These are phyloP conservation scores for Uronychia binucleata DNA, from an alignment of 73 alveolate species.

Conservation along the genomic window DNA sequence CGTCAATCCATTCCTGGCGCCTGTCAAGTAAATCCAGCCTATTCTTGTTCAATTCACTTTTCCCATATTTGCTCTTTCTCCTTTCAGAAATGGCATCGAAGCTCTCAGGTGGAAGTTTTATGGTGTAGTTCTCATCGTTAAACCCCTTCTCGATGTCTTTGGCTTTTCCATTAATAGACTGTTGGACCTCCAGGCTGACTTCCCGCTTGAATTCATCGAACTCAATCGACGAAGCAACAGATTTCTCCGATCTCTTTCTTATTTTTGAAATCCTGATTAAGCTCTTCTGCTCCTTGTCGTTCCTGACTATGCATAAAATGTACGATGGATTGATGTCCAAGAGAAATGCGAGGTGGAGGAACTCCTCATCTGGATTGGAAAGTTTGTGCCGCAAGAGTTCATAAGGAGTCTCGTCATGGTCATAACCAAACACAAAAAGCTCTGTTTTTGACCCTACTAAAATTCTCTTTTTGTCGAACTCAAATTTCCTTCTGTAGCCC, in stretches of 20 bases:
- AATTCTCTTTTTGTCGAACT: constrained; percentile 10
- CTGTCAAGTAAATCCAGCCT: not conserved
- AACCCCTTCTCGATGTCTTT: not conserved
- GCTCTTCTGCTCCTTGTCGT: not conserved
- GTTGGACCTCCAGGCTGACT: not conserved
- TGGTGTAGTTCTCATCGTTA: not conserved
- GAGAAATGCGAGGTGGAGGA: not conserved
- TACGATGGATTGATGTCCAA: not conserved
- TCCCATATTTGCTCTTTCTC: not conserved
- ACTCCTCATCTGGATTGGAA: not conserved
- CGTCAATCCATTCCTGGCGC: no score
- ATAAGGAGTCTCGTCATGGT: constrained; percentile 4
- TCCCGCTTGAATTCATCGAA: not conserved
- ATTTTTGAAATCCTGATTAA: not conserved
- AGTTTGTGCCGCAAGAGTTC: not conserved
- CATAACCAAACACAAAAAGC: not conserved
- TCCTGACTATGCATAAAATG: not conserved
- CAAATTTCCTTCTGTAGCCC: constrained; percentile 7
- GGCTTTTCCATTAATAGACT: not conserved
- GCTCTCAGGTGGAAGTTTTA: not conserved
- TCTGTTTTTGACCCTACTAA: not conserved
- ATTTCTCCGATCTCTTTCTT: not conserved
- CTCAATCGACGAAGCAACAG: not conserved
- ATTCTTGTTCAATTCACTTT: not conserved
- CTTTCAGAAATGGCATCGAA: not conserved